phyloP scores from a whole-genome alignment of 352 stramenopile species.

The Phytophthora pistaciae region DNA sequence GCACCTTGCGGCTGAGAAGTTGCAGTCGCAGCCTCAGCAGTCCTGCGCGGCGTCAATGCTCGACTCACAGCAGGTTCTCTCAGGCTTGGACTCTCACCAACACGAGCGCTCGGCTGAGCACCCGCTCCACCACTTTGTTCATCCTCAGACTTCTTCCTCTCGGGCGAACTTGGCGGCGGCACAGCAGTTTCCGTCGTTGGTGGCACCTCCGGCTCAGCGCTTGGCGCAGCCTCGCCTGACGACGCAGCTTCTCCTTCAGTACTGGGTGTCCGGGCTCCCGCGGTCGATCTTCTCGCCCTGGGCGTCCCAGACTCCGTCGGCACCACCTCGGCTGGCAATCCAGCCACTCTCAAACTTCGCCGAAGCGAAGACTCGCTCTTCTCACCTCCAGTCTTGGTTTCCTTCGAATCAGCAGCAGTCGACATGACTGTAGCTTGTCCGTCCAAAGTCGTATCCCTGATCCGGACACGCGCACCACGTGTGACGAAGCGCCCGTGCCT shows the following conservation, averaged over 20 bases:
- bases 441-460: no score
- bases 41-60: neutral
- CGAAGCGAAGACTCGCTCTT: neutral
- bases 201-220: neutral
- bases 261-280: no score
- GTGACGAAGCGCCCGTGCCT: no score
- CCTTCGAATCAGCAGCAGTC: no score
- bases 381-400: neutral
- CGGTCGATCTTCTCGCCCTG: no score
- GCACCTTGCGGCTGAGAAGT: neutral
- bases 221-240: no score
- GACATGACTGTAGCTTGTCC: no score
- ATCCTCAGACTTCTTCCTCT: neutral
- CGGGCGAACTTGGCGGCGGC: neutral
- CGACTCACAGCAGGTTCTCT: neutral
- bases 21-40: neutral
- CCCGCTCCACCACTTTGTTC: no score
- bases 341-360: neutral
- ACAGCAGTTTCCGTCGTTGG: neutral
- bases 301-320: no score
- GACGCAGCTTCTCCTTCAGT: no score
- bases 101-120: neutral
- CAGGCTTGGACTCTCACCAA: neutral
- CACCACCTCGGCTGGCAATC: no score
- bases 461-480: no score